These are phyloP conservation scores for Tuber calosporum DNA, from an alignment of 495 filamentous ascomycete species.

Conservation along the genomic window DNA sequence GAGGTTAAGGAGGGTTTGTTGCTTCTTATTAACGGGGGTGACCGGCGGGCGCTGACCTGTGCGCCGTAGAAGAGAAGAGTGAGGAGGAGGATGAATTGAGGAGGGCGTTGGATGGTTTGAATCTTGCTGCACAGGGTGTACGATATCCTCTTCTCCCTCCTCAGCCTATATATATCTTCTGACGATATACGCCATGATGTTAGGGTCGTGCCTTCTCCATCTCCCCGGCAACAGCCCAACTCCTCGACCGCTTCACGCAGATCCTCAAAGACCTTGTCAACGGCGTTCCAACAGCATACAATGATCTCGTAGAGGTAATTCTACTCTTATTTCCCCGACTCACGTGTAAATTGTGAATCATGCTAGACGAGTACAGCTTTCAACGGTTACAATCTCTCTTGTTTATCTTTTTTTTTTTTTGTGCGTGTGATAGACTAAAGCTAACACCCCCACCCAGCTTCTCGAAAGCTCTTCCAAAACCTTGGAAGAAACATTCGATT, in stretches of 20 bases:
- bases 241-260: slow-evolving; percentile 73
- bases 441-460: slow-evolving; percentile 48
- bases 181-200: slow-evolving; percentile 39
- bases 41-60: slow-evolving; percentile 44
- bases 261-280: slow-evolving; percentile 87
- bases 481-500: slow-evolving; percentile 65
- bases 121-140: slow-evolving; percentile 56
- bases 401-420: neutral
- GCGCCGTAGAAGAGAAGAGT: slow-evolving; percentile 44
- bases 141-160: neutral
- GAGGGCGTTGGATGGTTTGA: slow-evolving; percentile 67
- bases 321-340: neutral
- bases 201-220: slow-evolving; percentile 77
- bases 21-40: slow-evolving; percentile 25
- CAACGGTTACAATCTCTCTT: neutral
- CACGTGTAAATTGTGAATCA: neutral
- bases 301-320: slow-evolving; percentile 59
- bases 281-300: slow-evolving; percentile 85
- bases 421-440: neutral
- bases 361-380: slow-evolving; percentile 1
- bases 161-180: neutral
- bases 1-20: slow-evolving; percentile 43
- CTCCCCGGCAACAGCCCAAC: slow-evolving; percentile 67
- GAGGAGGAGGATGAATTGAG: slow-evolving; percentile 73
- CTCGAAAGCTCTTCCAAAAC: slow-evolving; percentile 71